These are phyloP conservation scores for Pseudozyma hubeiensis DNA, from an alignment of 1,284 basidiomycete species.

Conservation along the genomic window DNA sequence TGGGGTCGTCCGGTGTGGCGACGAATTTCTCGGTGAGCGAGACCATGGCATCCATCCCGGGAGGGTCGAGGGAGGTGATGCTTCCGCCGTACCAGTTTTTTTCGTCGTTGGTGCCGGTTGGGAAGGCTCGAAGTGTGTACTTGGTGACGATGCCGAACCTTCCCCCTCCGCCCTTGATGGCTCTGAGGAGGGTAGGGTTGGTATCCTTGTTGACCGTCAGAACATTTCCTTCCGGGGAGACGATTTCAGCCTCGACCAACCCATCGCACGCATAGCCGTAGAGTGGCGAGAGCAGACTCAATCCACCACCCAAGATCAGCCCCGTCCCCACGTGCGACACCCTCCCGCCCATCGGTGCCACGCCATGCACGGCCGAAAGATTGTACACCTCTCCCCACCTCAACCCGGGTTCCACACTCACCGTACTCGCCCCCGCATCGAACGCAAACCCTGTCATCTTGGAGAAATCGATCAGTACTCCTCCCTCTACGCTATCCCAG, in stretches of 20 bases:
- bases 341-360: constrained; percentile 42
- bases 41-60: constrained; percentile 15
- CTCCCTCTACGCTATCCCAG: constrained; percentile 32
- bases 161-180: constrained; percentile 53
- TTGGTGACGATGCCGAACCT: constrained; percentile 50
- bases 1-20: constrained; percentile 24
- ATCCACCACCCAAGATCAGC: constrained; percentile 46
- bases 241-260: constrained; percentile 24
- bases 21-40: constrained; percentile 25
- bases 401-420: constrained; percentile 33
- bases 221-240: constrained; percentile 26
- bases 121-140: constrained; percentile 28
- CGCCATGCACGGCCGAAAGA: constrained; percentile 11
- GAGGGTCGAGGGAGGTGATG: constrained; percentile 10
- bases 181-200: constrained; percentile 28
- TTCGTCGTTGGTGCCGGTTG: constrained; percentile 17
- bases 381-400: constrained; percentile 45
- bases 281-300: constrained; percentile 33
- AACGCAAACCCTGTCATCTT: constrained; percentile 30
- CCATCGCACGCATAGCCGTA: constrained; percentile 51
- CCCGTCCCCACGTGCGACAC: constrained; percentile 48
- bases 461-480: constrained; percentile 44
- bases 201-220: constrained; percentile 3
- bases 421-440: constrained; percentile 2
- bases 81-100: constrained; percentile 40